Percentiles rank a stretch among this genome's conserved stretches.
Evolutionary conservation across 192 early-diverging fungal species (phyloP).

Genomic region (Rhizoclosmatium sp.): DNA sequence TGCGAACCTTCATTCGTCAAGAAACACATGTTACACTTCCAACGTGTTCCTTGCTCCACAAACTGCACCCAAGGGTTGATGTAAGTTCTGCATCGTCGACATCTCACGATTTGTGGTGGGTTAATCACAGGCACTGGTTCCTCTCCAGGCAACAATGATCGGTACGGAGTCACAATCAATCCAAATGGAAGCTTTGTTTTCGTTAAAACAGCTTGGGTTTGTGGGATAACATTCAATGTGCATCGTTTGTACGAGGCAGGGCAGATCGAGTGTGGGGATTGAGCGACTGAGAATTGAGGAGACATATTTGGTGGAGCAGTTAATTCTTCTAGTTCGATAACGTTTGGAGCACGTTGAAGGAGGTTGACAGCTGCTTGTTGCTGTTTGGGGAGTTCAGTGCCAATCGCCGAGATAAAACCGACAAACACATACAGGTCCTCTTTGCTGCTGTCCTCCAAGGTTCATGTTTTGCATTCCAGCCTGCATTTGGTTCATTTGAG

Average conservation of each 20-base stretch:
- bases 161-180: conserved; percentile 89
- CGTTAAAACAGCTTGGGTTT: conserved; percentile 78
- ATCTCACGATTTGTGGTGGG: conserved; percentile 91
- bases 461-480: conserved; percentile 37
- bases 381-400: not conserved
- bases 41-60: conserved; percentile 93
- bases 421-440: not conserved
- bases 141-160: conserved; percentile 75
- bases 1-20: conserved; percentile 83
- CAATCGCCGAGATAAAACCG: not conserved
- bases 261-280: conserved; percentile 67
- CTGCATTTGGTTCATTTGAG: conserved; percentile 19
- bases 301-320: conserved; percentile 13
- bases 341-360: conserved; percentile 20
- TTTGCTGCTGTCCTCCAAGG: conserved; percentile 8
- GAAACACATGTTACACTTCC: conserved; percentile 97
- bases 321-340: conserved; percentile 22
- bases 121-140: conserved; percentile 85
- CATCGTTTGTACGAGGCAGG: conserved; percentile 84
- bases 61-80: conserved; percentile 97
- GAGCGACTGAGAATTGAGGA: conserved; percentile 49
- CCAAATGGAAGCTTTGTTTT: conserved; percentile 93
- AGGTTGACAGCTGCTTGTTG: conserved; percentile 28
- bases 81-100: conserved; percentile 93
- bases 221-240: conserved; percentile 90